These are phyloP conservation scores for Lipomyces japonicus DNA, from an alignment of 805 yeast genomes.

Conservation along the genomic window DNA sequence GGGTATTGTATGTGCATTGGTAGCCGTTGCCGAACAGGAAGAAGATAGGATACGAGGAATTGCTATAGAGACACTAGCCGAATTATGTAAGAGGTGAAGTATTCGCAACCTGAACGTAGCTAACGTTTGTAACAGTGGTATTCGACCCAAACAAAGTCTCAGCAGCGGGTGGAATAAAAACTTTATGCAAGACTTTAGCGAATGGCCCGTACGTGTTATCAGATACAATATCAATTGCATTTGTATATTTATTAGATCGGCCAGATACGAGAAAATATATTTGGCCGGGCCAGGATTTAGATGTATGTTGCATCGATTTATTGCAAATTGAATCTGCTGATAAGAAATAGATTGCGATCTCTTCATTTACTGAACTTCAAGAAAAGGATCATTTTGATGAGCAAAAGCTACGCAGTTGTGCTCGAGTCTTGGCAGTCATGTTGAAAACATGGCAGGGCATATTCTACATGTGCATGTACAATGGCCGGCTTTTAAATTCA, in stretches of 20 bases:
- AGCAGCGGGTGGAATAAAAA: slow-evolving; percentile 46
- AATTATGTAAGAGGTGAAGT: slow-evolving; percentile 31
- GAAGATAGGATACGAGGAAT: slow-evolving; percentile 50
- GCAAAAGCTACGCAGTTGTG: slow-evolving; percentile 56
- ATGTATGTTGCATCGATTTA: slow-evolving; percentile 34
- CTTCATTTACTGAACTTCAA: slow-evolving; percentile 67
- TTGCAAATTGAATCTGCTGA: background rate
- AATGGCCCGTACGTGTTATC: slow-evolving; percentile 54
- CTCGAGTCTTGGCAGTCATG: slow-evolving; percentile 56
- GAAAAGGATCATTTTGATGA: slow-evolving; percentile 46
- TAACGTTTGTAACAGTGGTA: slow-evolving; percentile 40
- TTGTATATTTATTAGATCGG: slow-evolving; percentile 55
- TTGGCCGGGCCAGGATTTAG: slow-evolving; percentile 59
- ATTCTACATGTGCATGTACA: slow-evolving; percentile 55
- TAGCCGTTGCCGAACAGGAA: slow-evolving; percentile 55
- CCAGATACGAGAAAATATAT: slow-evolving; percentile 53
- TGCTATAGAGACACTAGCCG: slow-evolving; percentile 54
- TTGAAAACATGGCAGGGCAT: slow-evolving; percentile 72
- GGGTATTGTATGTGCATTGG: slow-evolving; percentile 65
- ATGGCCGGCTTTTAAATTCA: slow-evolving; percentile 53
- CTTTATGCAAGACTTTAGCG: slow-evolving; percentile 46
- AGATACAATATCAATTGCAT: slow-evolving; percentile 44
- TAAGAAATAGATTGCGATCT: slow-evolving; percentile 42
- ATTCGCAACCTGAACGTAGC: too few relatives aligned
- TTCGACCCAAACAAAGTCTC: slow-evolving; percentile 44